phyloP scores from a whole-genome alignment of 495 filamentous ascomycete species.

The Stereocaulon alpinum region DNA sequence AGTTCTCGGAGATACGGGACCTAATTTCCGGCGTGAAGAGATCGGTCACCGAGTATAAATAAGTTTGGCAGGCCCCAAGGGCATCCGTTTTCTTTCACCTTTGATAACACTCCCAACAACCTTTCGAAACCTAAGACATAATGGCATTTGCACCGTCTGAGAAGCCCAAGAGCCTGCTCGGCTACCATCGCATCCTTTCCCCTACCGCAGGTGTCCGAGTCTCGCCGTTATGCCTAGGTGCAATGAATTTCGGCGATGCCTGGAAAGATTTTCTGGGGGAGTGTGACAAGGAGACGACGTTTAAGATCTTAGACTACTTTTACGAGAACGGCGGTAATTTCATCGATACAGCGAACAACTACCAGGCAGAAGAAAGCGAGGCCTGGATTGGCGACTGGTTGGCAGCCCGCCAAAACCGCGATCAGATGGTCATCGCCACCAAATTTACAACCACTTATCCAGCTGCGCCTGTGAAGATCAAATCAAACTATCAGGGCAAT shows the following conservation, averaged over 20 bases:
- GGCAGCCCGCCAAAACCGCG: slow-evolving; percentile 41
- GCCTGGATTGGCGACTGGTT: slow-evolving; percentile 53
- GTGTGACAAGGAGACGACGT: slow-evolving; percentile 35
- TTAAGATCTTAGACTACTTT: slow-evolving; percentile 45
- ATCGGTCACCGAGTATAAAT: neutral
- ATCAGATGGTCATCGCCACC: slow-evolving; percentile 64
- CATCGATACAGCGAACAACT: slow-evolving; percentile 45
- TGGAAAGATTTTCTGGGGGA: slow-evolving; percentile 43
- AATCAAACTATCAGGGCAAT: slow-evolving; percentile 47
- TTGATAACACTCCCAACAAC: neutral
- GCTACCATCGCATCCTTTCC: slow-evolving; percentile 50
- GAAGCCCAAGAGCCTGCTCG: slow-evolving; percentile 45
- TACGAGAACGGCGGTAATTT: slow-evolving; percentile 42
- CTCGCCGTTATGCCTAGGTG: slow-evolving; percentile 50
- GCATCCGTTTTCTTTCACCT: too few species aligned
- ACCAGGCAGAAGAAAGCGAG: slow-evolving; percentile 45
- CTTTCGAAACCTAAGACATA: neutral
- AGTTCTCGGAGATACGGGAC: neutral
- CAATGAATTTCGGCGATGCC: slow-evolving; percentile 51
- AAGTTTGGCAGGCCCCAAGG: neutral
- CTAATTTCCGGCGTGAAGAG: neutral
- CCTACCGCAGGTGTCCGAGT: slow-evolving; percentile 49
- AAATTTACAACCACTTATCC: slow-evolving; percentile 47
- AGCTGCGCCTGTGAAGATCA: slow-evolving; percentile 21
- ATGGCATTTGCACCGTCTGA: neutral